Evolutionary conservation across 306 rosid species (phyloP).

Genomic region (Pyrus communis): DNA sequence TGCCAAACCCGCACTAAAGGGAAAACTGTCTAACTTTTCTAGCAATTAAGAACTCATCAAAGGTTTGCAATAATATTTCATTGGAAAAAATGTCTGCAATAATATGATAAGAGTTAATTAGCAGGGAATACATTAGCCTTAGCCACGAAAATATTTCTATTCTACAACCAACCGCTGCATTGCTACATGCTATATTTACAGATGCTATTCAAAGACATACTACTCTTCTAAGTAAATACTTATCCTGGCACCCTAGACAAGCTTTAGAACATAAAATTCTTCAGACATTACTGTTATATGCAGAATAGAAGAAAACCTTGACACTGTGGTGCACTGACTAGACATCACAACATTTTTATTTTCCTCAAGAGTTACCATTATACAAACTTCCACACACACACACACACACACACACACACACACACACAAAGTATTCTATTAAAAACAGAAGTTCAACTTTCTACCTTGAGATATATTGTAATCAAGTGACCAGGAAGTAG

Average conservation of each 20-base stretch:
- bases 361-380: neutral
- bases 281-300: neutral
- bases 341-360: neutral
- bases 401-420: too few relatives aligned
- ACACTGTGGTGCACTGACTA: neutral
- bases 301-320: neutral
- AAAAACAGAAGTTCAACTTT: too few relatives aligned
- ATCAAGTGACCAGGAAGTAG: slow-evolving; percentile 91
- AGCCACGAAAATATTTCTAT: neutral
- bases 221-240: neutral
- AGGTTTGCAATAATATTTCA: too few relatives aligned
- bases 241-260: neutral
- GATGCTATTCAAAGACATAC: neutral
- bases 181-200: neutral
- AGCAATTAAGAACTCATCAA: too few relatives aligned
- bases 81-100: too few relatives aligned
- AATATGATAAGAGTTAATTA: neutral
- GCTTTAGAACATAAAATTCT: neutral
- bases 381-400: neutral
- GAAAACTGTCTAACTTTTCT: too few relatives aligned
- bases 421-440: too few relatives aligned
- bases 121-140: neutral
- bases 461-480: slow-evolving; percentile 80
- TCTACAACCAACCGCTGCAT: neutral
- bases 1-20: too few relatives aligned